Evolutionary conservation across 1,139 yeast genomes (phyloP).

Genomic region (Kodamaea fungicola): DNA sequence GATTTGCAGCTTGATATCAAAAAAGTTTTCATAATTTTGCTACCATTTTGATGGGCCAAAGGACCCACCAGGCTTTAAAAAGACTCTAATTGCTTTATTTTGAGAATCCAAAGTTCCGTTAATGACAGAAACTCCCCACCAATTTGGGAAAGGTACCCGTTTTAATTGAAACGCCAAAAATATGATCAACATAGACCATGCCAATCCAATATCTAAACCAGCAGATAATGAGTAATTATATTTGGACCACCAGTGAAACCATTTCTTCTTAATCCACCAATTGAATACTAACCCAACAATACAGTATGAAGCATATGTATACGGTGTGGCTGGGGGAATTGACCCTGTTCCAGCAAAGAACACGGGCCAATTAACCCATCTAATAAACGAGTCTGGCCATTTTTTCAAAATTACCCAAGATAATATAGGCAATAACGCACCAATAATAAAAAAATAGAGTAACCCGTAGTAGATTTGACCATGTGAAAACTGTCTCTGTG

Average conservation of each 20-base stretch:
- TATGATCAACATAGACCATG: slow-evolving; percentile 47
- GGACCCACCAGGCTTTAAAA: slow-evolving; percentile 13
- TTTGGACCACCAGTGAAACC: slow-evolving; percentile 63
- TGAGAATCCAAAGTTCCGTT: slow-evolving; percentile 19
- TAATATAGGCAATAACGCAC: slow-evolving; percentile 33
- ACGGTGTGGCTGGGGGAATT: slow-evolving; percentile 48
- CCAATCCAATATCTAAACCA: slow-evolving; percentile 55
- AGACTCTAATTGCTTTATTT: slow-evolving; percentile 10
- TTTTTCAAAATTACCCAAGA: slow-evolving; percentile 47
- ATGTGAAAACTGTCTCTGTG: slow-evolving; percentile 35
- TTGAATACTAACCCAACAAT: slow-evolving; percentile 32
- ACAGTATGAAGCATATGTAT: slow-evolving; percentile 41
- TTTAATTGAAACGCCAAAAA: slow-evolving; percentile 38
- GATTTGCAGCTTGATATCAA: no score
- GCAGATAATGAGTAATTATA: slow-evolving; percentile 59
- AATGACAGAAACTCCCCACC: slow-evolving; percentile 61
- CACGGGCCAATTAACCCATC: slow-evolving; percentile 46
- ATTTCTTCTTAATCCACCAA: slow-evolving; percentile 33
- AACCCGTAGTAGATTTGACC: slow-evolving; percentile 39
- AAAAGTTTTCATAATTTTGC: background rate
- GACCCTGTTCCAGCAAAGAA: slow-evolving; percentile 47
- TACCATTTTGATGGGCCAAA: slow-evolving; percentile 25
- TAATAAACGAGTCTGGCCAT: slow-evolving; percentile 46
- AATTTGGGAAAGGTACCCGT: slow-evolving; percentile 31
- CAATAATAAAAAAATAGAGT: slow-evolving; percentile 41